Evolutionary conservation across 495 filamentous ascomycete genomes (phyloP).

Genomic region (Hypoxylon rickii): DNA sequence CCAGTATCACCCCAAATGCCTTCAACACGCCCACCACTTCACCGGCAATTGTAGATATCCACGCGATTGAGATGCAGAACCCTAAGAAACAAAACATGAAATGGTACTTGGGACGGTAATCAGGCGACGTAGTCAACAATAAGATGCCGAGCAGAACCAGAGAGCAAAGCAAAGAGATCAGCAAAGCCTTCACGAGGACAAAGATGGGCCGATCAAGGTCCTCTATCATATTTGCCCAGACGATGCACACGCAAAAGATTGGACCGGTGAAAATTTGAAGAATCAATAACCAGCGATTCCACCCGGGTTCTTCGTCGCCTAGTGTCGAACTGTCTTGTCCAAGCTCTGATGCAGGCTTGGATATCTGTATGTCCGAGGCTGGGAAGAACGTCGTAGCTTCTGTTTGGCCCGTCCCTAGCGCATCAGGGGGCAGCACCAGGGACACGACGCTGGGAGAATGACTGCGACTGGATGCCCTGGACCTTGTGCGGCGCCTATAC

Average conservation of each 20-base stretch:
- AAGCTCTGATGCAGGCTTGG: constrained; percentile 32
- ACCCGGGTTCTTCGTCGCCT: constrained; percentile 52
- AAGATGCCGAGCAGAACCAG: constrained; percentile 65
- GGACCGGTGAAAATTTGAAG: constrained; percentile 88
- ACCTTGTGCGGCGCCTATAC: constrained; percentile 52
- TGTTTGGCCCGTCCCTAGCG: constrained; percentile 5
- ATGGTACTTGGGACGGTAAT: constrained; percentile 66
- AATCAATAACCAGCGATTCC: constrained; percentile 89
- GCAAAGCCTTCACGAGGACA: constrained; percentile 61
- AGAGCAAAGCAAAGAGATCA: constrained; percentile 74
- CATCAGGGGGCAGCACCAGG: constrained; percentile 3
- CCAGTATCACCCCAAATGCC: constrained; percentile 87
- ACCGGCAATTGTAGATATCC: constrained; percentile 95
- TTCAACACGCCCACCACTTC: constrained; percentile 97
- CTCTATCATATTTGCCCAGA: constrained; percentile 71
- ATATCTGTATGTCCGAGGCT: constrained; percentile 13
- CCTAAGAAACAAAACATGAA: constrained; percentile 82
- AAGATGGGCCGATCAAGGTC: constrained; percentile 46
- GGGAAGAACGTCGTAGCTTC: constrained; percentile 5
- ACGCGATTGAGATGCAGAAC: constrained; percentile 89
- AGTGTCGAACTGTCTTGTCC: constrained; percentile 33
- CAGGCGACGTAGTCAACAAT: constrained; percentile 62
- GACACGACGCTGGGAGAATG: constrained; percentile 30
- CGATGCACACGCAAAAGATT: constrained; percentile 75
- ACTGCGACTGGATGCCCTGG: constrained; percentile 38